phyloP scores from a whole-genome alignment of 1,284 basidiomycete species.

The Cryptococcus neoformans region DNA sequence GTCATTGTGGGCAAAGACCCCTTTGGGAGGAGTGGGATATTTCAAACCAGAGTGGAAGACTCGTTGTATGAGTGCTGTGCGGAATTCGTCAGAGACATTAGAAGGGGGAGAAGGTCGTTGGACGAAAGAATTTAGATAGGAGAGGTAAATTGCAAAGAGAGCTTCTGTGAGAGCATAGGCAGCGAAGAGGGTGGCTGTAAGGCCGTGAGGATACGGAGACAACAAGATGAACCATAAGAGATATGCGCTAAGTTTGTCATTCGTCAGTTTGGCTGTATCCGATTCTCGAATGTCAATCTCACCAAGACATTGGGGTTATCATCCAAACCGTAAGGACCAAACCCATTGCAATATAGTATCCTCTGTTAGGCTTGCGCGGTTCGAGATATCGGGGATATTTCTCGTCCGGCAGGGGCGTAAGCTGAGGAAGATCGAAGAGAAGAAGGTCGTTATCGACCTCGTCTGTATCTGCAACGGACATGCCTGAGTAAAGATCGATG shows the following conservation, averaged over 20 bases:
- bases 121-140: conserved; percentile 57
- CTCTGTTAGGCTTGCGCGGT: conserved; percentile 16
- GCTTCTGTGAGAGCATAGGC: conserved; percentile 36
- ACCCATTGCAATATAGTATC: conserved; percentile 31
- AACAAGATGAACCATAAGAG: conserved; percentile 52
- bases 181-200: conserved; percentile 37
- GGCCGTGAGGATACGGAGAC: conserved; percentile 48
- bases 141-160: conserved; percentile 72
- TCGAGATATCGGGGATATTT: conserved; percentile 20
- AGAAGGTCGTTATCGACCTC: neutral
- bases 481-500: neutral
- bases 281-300: conserved; percentile 5
- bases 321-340: conserved; percentile 68
- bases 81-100: conserved; percentile 50
- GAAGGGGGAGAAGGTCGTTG: conserved; percentile 55
- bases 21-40: conserved; percentile 40
- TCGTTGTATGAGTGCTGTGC: conserved; percentile 60
- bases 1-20: neutral
- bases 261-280: neutral
- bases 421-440: conserved; percentile 1
- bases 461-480: neutral
- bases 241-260: conserved; percentile 44
- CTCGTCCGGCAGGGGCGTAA: conserved; percentile 27
- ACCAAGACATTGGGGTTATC: conserved; percentile 66
- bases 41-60: conserved; percentile 64